Evolutionary conservation across 441 rosid genomes (phyloP).

Genomic region (Euphorbia schlechtendalii): DNA sequence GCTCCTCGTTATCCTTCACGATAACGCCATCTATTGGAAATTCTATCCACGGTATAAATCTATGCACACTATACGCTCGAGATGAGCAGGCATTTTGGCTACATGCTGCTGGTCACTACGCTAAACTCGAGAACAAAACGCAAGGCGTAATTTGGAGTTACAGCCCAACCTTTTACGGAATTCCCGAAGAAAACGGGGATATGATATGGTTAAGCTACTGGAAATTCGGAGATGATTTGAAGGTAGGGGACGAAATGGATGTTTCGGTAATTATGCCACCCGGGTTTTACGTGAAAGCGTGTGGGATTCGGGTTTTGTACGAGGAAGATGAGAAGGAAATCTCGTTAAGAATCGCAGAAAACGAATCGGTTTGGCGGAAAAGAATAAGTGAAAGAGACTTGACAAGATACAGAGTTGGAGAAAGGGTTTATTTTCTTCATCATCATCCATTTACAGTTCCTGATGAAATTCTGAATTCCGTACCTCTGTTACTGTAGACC

Average conservation of each 20-base stretch:
- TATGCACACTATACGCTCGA: constrained; percentile 17
- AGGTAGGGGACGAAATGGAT: constrained; percentile 19
- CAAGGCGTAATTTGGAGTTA: constrained; percentile 14
- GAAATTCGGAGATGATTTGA: constrained; percentile 13
- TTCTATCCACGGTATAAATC: constrained; percentile 13
- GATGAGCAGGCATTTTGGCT: constrained; percentile 6
- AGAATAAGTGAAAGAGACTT: constrained; percentile 17
- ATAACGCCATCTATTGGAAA: neutral
- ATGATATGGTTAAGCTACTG: constrained; percentile 19
- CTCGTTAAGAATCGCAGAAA: neutral
- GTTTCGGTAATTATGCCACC: constrained; percentile 16
- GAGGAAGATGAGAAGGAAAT: neutral
- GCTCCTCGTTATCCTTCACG: constrained; percentile 14
- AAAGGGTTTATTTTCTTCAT: constrained; percentile 17
- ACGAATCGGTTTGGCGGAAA: constrained; percentile 1
- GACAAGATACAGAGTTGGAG: constrained; percentile 11
- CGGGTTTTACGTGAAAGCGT: constrained; percentile 16
- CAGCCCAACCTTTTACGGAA: constrained; percentile 16
- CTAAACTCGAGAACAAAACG: constrained; percentile 11
- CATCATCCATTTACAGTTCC: constrained; percentile 25
- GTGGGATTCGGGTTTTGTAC: constrained; percentile 13
- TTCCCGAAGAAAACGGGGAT: constrained; percentile 16
- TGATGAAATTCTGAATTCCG: constrained; percentile 11
- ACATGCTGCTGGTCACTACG: constrained; percentile 14
- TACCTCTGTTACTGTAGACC: neutral